Conservation (phyloP, 257 asterid species). For the Apocynum venetum region DNA sequence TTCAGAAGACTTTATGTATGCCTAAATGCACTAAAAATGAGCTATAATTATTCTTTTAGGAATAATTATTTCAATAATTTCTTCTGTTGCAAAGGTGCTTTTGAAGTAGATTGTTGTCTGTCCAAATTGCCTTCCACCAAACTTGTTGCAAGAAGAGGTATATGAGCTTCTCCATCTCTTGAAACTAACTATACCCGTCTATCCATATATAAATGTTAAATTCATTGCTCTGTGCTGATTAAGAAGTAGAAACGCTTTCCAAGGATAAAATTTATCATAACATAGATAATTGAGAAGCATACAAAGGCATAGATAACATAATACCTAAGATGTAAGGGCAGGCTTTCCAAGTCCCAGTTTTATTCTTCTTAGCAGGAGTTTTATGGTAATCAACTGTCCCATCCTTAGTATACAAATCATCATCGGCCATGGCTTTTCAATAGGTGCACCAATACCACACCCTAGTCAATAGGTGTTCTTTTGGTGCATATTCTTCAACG, state of each 20-base stretch:
- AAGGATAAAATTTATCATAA: conserved; percentile 36
- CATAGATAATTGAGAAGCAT: conserved; percentile 55
- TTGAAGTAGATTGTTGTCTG: background rate
- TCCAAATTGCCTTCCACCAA: too few relatives aligned
- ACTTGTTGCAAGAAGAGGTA: background rate
- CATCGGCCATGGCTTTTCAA: conserved; percentile 28
- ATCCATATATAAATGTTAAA: background rate
- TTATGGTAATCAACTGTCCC: conserved; percentile 63
- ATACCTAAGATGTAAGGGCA: conserved; percentile 74
- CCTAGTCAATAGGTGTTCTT: too few relatives aligned
- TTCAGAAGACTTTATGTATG: too few relatives aligned
- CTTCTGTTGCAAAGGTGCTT: background rate
- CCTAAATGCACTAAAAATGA: too few relatives aligned
- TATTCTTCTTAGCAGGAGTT: conserved; percentile 58
- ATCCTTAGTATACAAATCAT: conserved; percentile 59
- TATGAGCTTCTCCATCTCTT: background rate
- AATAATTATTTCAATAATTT: background rate
- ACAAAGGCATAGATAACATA: conserved; percentile 34
- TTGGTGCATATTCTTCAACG: conserved; percentile 7
- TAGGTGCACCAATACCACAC: too few relatives aligned
- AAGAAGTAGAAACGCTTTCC: conserved; percentile 18
- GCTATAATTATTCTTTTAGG: background rate
- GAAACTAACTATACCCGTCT: background rate
- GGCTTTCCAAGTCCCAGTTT: conserved; percentile 79
- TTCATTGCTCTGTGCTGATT: conserved; percentile 23